Base-by-base conservation (phyloP, 1,284 basidiomycete genomes). In the Bondarzewia mesenterica region DNA sequence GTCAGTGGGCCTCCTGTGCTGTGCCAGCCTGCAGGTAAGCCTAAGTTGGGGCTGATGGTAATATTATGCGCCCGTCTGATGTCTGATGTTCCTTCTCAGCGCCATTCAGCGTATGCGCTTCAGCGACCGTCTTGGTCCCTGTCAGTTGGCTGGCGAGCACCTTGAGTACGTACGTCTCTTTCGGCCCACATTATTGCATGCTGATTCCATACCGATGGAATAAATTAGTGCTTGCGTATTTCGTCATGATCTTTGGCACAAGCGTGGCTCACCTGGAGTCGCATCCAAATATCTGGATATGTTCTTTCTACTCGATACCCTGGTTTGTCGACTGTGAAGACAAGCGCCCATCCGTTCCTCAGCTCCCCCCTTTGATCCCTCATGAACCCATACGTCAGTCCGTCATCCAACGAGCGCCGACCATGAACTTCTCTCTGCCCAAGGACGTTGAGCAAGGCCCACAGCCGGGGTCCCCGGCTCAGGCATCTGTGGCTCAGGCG, bases 61-160 rank as follows among this genome's bases (percentile, higher is more conserved):
- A 40, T 40, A 40, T 8, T 5, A n/a, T 3, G 38, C 38, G 14
- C 38, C 8, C 20, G 10, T 40, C 20, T 18, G 38, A n/a, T 18
- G 38, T 40, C 38, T 16, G 3, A 21, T 48, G 10, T 46, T 49
- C 15, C 44, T 29, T 29, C 41, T 1, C 46, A 76, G 72, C 57
- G 18, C 62, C 67, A 3, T 70, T 66, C 63, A 61, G 63, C n/a
- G 61, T 76, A 7, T 82, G 78, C 51, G 74, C 76, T 7, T 78
- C 81, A 0, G 65, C 71, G 12, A 71, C 68, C 7, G 59, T 82
- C 42, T 63, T 83, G 15, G 64, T 77, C 7, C 74, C 74, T 6
- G 55, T 74, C 14, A 69, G 72, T 14, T 85, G 82, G 82, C 52
- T 81, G 22, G 70, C 68, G 39, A 70, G 71, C 52, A 58, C 78